phyloP scores from a whole-genome alignment of 768 basidiomycete species.

The Mycena rebaudengoi region DNA sequence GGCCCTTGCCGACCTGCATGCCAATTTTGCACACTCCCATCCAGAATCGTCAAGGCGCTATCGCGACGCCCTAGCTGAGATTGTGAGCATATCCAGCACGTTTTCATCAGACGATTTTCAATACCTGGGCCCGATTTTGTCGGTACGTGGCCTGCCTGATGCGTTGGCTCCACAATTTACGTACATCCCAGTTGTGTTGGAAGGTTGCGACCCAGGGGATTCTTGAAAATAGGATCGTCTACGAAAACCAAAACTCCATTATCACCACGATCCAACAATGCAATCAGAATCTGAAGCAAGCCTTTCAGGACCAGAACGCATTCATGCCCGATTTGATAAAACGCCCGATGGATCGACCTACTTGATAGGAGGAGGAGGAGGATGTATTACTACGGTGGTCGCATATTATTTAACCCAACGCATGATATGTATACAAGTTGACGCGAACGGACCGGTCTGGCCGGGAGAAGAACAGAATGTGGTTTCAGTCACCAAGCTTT shows the following conservation, averaged over 20 bases:
- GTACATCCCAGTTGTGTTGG: conserved; percentile 17
- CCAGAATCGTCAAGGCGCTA: conserved; percentile 21
- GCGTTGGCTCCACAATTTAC: background rate
- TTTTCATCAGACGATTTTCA: conserved; percentile 23
- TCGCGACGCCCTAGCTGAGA: conserved; percentile 22
- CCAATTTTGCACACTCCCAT: conserved; percentile 24
- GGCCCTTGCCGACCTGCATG: conserved; percentile 24
- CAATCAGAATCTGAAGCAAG: conserved; percentile 21
- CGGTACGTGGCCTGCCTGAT: conserved; percentile 1
- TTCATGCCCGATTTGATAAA: too few species aligned
- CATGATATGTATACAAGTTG: too few species aligned
- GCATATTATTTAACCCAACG: too few species aligned
- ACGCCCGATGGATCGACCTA: too few species aligned
- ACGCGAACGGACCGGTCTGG: too few species aligned
- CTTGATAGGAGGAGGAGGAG: too few species aligned
- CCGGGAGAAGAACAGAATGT: too few species aligned
- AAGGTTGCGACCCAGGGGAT: conserved; percentile 25
- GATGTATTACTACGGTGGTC: too few species aligned
- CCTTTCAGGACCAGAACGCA: too few species aligned
- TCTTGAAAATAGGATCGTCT: conserved; percentile 18
- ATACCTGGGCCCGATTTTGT: conserved; percentile 24
- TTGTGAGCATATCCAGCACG: conserved; percentile 26
- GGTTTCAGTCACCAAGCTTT: too few species aligned
- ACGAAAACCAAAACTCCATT: conserved; percentile 27
- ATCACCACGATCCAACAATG: conserved; percentile 24